Evolutionary conservation across 148 eudicot genomes (phyloP), one percentile per base, ranked within the genome.

Genomic region (Rhododendron griersonianum): DNA sequence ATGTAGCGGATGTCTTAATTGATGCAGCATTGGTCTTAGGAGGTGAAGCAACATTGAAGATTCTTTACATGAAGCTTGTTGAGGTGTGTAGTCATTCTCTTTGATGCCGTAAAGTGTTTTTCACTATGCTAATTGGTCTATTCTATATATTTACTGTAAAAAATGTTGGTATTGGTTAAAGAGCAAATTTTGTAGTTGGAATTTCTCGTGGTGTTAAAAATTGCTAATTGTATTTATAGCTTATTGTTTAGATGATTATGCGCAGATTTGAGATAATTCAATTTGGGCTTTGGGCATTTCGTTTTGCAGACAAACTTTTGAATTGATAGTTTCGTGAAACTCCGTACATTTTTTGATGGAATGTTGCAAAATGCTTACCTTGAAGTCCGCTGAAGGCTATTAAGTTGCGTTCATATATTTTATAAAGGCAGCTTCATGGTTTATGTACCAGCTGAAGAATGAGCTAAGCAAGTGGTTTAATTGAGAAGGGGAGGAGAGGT

Each of bases 11-110:
- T 92, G 98, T 97, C 87, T 94, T 97, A 69, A 92, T 95, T 90
- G 99, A 97, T 91, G 98, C 98, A 57, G 98, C 99, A 50, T 86
- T 97, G 86, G 98, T 97, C 85, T 88, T 97, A 84, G 98, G 99
- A 69, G 99, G 99, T 86, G 98, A 95, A 87, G 86, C 89, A 37
- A 91, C 98, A 71, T 89, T 94, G 74, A 94, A 91, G 86, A 93
- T 97, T 87, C 95, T 97, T 55, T 97, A 93, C 90, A 89, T 95
- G 94, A 95, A 97, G 91, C 95, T 97, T 77, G 88, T 91, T 88
- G 98, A 97, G 99, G 99, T 95, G 63, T 50, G 87, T 41, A 28
- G 81, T 78, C 81, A 14, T 84, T 87, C 35, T 81, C 83, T 78
- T 85, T 80, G 65, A 85, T 75, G 47, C 50, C 69, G 14, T 59